Base-by-base conservation (phyloP, 208 protist genomes). In the Entamoeba dispar region DNA sequence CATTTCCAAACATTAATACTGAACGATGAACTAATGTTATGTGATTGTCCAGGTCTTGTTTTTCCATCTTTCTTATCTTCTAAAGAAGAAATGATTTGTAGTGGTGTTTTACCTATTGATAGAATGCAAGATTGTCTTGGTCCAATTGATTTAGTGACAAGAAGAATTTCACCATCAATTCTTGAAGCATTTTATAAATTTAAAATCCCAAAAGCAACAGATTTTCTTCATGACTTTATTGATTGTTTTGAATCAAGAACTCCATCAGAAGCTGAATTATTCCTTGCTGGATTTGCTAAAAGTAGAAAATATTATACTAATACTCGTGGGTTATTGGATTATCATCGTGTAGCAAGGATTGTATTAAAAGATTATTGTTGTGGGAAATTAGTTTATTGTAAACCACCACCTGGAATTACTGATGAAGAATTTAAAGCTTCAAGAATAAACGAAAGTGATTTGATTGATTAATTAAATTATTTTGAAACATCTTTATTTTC, bases 11-110 rank as follows among this genome's bases (percentile, higher is more conserved):
- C 94, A 19, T 17, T 93, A 52, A 10, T 51, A 2, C 38, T 95
- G 4, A n/a, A 69, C 12, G 6, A 31, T 5, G 4, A 17, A 10
- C 10, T 95, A 5, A 22, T 5, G 10, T 52, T 95, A 4, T 92
- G 43, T 22, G 94, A 95, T 92, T 95, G 94, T 90, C 94, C 94
- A 31, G 93, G 93, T 22, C 17, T 93, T 14, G 93, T 93, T 22
- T 95, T 95, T 38, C 94, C 94, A 38, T 49, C 86, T 49, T 91
- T 93, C n/a, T 5, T 90, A 0, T 61, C 19, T 7, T 92, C 31
- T 34, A 57, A 86, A 57, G 49, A 15, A 22, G 77, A 95, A 8
- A n/a, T 95, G 15, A 19, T 92, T n/a, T 49, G 49, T 5, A 55
- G 49, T 92, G 94, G 94, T 12, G 52, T 95, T 50, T 49, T 94